A percentile compares a stretch with the other conserved stretches of the same genome.
Conservation (phyloP, 2,329 filamentous ascomycete genomes). For the Clonostachys chloroleuca region DNA sequence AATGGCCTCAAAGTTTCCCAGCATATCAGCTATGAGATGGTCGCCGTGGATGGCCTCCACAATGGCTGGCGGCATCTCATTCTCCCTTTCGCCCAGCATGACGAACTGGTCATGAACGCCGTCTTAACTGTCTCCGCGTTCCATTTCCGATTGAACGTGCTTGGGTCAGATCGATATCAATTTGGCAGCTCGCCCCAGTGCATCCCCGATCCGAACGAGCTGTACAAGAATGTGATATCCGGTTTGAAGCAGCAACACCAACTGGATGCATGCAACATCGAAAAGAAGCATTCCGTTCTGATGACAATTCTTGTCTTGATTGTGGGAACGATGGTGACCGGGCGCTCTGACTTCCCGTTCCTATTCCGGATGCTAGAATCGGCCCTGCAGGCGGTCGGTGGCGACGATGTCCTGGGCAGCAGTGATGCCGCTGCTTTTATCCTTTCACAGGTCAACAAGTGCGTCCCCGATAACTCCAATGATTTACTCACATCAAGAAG, state of each 20-base stretch:
- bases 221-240: conserved; percentile 7
- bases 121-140: conserved; percentile 16
- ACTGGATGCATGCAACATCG: conserved; percentile 3
- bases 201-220: neutral
- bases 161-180: no score
- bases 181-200: no score
- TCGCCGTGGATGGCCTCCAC: conserved; percentile 8
- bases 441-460: conserved; percentile 16
- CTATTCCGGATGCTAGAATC: conserved; percentile 17
- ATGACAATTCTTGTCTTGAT: conserved; percentile 14
- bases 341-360: conserved; percentile 14
- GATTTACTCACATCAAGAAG: no score
- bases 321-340: conserved; percentile 14
- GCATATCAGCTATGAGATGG: conserved; percentile 14
- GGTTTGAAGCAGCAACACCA: conserved; percentile 10
- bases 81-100: conserved; percentile 8
- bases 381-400: conserved; percentile 15
- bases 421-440: conserved; percentile 11
- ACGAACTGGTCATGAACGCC: conserved; percentile 14
- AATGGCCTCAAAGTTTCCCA: conserved; percentile 8
- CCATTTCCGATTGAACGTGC: conserved; percentile 3
- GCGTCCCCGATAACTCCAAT: conserved; percentile 1
- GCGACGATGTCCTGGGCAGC: conserved; percentile 6
- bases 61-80: conserved; percentile 12
- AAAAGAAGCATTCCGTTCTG: conserved; percentile 9